Conservation (phyloP, 2,329 filamentous ascomycete genomes). For the Lasiodiplodia theobromae region DNA sequence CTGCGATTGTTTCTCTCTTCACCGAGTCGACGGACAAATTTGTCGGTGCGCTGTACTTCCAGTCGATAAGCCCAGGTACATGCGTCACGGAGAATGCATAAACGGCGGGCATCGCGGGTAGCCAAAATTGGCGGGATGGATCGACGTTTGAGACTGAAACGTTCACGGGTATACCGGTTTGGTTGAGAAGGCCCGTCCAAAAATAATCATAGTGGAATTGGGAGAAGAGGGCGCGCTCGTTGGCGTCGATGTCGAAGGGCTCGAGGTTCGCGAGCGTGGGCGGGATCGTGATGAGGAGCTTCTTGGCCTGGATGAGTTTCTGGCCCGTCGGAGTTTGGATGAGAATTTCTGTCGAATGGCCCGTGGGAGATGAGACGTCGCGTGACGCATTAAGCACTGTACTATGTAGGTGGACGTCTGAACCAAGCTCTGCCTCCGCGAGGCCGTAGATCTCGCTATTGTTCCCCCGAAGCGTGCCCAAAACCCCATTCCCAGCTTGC, state of each 20-base stretch:
- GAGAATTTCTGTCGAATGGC: slow-evolving; percentile 21
- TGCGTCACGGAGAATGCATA: slow-evolving; percentile 38
- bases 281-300: slow-evolving; percentile 54
- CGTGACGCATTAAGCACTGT: slow-evolving; percentile 30
- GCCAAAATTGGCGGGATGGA: slow-evolving; percentile 38
- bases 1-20: neutral
- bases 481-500: slow-evolving; percentile 1
- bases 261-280: slow-evolving; percentile 43
- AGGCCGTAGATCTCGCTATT: slow-evolving; percentile 37
- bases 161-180: slow-evolving; percentile 46
- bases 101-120: slow-evolving; percentile 42
- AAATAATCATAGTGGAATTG: slow-evolving; percentile 49
- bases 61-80: slow-evolving; percentile 30
- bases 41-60: slow-evolving; percentile 34
- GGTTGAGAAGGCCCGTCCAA: slow-evolving; percentile 49
- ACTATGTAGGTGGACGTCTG: slow-evolving; percentile 32
- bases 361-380: neutral
- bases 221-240: slow-evolving; percentile 47
- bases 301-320: slow-evolving; percentile 46
- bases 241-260: slow-evolving; percentile 45
- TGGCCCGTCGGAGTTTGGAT: slow-evolving; percentile 34
- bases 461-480: slow-evolving; percentile 32
- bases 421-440: slow-evolving; percentile 32
- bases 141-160: slow-evolving; percentile 39
- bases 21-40: neutral